Evolutionary conservation across 805 yeast genomes (phyloP).

Genomic region (Myxozyma mucilagina): DNA sequence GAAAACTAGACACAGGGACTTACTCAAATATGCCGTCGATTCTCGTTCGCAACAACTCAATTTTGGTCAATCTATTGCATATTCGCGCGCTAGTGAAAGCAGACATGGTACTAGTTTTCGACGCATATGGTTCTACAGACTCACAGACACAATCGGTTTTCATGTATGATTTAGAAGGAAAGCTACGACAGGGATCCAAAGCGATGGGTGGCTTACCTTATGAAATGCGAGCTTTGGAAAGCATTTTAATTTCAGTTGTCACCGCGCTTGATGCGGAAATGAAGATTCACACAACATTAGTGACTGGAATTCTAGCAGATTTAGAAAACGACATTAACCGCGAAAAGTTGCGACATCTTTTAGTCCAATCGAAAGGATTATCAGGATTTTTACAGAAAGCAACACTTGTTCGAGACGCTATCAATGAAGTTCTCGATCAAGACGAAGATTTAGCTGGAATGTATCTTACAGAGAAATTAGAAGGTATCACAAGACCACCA

Average conservation of each 20-base stretch:
- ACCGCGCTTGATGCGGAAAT: slow-evolving; percentile 80
- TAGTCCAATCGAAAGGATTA: slow-evolving; percentile 82
- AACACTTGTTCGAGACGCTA: slow-evolving; percentile 71
- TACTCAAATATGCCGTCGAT: slow-evolving; percentile 88
- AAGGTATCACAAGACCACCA: slow-evolving; percentile 46
- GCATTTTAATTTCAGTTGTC: slow-evolving; percentile 77
- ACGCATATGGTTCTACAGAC: slow-evolving; percentile 57
- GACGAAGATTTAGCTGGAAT: slow-evolving; percentile 85
- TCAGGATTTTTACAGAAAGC: slow-evolving; percentile 84
- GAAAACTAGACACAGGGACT: slow-evolving; percentile 81
- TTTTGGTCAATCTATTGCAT: slow-evolving; percentile 78
- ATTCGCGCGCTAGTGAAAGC: slow-evolving; percentile 86
- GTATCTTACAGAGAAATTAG: slow-evolving; percentile 64
- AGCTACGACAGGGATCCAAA: slow-evolving; percentile 49
- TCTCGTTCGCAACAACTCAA: slow-evolving; percentile 73
- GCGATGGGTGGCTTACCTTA: slow-evolving; percentile 62
- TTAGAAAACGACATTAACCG: slow-evolving; percentile 82
- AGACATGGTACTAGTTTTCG: slow-evolving; percentile 80
- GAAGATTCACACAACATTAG: slow-evolving; percentile 76
- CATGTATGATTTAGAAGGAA: slow-evolving; percentile 75
- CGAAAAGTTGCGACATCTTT: slow-evolving; percentile 69
- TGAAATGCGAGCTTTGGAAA: slow-evolving; percentile 87
- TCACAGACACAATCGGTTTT: slow-evolving; percentile 72
- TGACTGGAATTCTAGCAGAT: slow-evolving; percentile 70
- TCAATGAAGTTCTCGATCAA: slow-evolving; percentile 81